Evolutionary conservation across 2,329 filamentous ascomycete genomes (phyloP).

Genomic region (Pezicula rhizophila): DNA sequence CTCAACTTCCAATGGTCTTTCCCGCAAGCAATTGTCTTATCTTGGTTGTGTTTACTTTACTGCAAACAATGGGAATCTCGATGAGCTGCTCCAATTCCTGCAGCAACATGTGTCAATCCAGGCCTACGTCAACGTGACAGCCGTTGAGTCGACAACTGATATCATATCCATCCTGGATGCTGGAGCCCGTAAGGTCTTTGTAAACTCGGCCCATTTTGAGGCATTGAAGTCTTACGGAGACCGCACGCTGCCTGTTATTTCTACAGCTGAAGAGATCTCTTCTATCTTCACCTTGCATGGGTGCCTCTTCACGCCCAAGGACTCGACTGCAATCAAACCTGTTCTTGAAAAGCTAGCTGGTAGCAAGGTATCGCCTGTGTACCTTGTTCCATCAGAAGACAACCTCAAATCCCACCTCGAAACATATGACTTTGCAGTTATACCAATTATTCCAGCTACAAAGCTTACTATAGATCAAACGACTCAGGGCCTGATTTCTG

Average conservation of each 20-base stretch:
- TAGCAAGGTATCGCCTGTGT: slow-evolving; percentile 24
- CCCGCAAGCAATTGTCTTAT: slow-evolving; percentile 49
- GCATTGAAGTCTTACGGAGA: slow-evolving; percentile 49
- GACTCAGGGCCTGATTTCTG: slow-evolving; percentile 50
- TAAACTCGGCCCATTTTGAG: slow-evolving; percentile 62
- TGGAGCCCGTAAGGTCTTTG: slow-evolving; percentile 80
- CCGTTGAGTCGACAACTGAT: slow-evolving; percentile 62
- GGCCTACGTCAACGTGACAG: slow-evolving; percentile 72
- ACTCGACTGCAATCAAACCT: slow-evolving; percentile 32
- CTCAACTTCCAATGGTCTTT: slow-evolving; percentile 45
- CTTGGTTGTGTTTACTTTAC: slow-evolving; percentile 55
- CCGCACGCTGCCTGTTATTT: slow-evolving; percentile 45
- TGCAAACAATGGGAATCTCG: slow-evolving; percentile 30
- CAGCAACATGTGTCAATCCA: slow-evolving; percentile 45
- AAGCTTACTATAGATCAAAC: slow-evolving; percentile 64
- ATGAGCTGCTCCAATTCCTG: slow-evolving; percentile 35
- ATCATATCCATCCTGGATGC: slow-evolving; percentile 76
- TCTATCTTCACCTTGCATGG: slow-evolving; percentile 24
- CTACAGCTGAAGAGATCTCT: slow-evolving; percentile 5
- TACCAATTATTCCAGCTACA: slow-evolving; percentile 70
- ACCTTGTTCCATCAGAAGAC: slow-evolving; percentile 14
- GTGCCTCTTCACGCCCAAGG: slow-evolving; percentile 18
- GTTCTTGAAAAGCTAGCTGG: slow-evolving; percentile 18
- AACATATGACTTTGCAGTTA: slow-evolving; percentile 34
- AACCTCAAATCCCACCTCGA: slow-evolving; percentile 14